Evolutionary conservation across 2,329 filamentous ascomycete genomes (phyloP), one percentile per base, ranked within the genome.

Genomic region (Ophidiomyces ophidiicola): DNA sequence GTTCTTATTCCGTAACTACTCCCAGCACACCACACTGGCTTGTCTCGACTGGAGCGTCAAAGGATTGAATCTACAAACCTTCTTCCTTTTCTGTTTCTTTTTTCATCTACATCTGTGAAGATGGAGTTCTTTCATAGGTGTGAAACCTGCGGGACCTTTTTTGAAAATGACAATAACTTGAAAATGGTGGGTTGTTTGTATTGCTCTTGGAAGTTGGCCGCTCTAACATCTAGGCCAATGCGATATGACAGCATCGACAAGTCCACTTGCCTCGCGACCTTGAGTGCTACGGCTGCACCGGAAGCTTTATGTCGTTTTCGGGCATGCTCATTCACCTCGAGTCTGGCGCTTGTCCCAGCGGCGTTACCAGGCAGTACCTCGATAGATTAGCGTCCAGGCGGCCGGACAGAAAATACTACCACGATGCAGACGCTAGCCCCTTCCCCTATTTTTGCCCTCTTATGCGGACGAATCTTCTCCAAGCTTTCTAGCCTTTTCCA

Each of bases 241-340:
- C 5, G 21, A 6, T 20, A 3, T 11, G 11, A 24, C 19, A 50
- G 50, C 50, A 51, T 37, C 32, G 41, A 26, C 45, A 44, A 21
- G 24, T 25, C 18, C 50, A 51, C 32, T 33, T 44, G 3, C 44
- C 46, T 6, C 37, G 37, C 10, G 15, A 37, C 5, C 35, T 42
- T 24, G 15, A 40, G 41, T 53, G 50, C 30, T 44, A 44, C 18
- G 48, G 49, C 20, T 52, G 48, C 41, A 15, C 28, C 12, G 39
- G 44, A n/a, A 11, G 15, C 5, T 53, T 53, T 32, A 36, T 40
- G 2, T 48, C 48, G 10, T 47, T 45, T 39, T 45, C 50, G 6
- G 51, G 44, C 21, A 50, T 53, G 46, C 39, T 52, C 7, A 45
- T 51, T 15, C 50, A 52, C 37, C 46, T 53, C 1, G 51, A 53